phyloP scores from a whole-genome alignment of 352 stramenopile genomes.

The Pythium folliculosum region DNA sequence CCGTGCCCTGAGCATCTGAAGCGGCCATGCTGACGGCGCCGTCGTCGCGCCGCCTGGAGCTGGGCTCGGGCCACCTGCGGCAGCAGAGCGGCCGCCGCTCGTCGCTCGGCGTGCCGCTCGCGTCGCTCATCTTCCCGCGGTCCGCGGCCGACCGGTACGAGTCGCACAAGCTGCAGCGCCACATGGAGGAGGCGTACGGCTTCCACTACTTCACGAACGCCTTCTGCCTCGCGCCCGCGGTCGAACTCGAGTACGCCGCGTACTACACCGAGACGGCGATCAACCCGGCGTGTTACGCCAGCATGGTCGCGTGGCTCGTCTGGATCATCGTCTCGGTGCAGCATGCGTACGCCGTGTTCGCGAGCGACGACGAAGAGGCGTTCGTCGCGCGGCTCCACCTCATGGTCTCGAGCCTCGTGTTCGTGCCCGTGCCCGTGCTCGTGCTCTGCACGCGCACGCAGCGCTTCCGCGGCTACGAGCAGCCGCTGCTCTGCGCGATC shows the following conservation, averaged over 20 bases:
- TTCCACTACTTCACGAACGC: slow-evolving; percentile 84
- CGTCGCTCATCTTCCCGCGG: slow-evolving; percentile 69
- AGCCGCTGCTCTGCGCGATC: slow-evolving; percentile 60
- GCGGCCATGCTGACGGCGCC: slow-evolving; percentile 2
- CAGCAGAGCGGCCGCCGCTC: slow-evolving; percentile 39
- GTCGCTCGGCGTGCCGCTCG: slow-evolving; percentile 64
- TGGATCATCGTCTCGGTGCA: slow-evolving; percentile 51
- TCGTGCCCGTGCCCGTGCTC: slow-evolving; percentile 60
- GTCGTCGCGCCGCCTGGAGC: slow-evolving; percentile 15
- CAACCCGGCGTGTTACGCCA: slow-evolving; percentile 62
- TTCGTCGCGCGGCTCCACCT: slow-evolving; percentile 36
- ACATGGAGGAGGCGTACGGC: slow-evolving; percentile 79
- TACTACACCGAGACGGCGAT: slow-evolving; percentile 77
- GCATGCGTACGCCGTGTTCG: slow-evolving; percentile 46
- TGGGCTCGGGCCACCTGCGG: slow-evolving; percentile 11
- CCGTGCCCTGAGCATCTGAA: too few relatives aligned
- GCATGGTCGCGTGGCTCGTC: slow-evolving; percentile 53
- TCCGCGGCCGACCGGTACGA: slow-evolving; percentile 70
- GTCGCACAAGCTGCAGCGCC: slow-evolving; percentile 58
- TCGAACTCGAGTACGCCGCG: slow-evolving; percentile 81
- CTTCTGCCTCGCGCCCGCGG: slow-evolving; percentile 55
- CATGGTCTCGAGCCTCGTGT: slow-evolving; percentile 53
- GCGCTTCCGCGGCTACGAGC: slow-evolving; percentile 58
- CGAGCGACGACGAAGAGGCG: slow-evolving; percentile 37
- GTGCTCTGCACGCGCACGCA: slow-evolving; percentile 52